Conservation (phyloP, 768 basidiomycete genomes). For the Saitozyma podzolica region DNA sequence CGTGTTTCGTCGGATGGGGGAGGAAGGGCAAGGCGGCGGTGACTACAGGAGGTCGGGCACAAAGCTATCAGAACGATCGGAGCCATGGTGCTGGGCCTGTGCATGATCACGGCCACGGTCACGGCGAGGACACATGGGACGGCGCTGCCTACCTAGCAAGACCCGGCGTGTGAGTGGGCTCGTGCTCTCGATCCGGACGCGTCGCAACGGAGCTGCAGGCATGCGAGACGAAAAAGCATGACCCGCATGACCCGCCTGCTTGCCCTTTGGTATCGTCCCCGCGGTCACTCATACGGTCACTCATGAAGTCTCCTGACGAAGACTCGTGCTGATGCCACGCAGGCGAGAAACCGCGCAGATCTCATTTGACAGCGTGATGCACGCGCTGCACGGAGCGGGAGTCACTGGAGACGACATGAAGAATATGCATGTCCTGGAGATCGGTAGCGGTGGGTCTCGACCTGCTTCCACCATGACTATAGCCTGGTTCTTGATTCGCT, state of each 20-base stretch:
- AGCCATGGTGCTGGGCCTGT: too few species aligned
- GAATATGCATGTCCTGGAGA: conserved; percentile 21
- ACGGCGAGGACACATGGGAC: not conserved
- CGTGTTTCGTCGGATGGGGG: not conserved
- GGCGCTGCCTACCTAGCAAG: not conserved
- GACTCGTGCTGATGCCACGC: not conserved
- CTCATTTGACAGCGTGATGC: conserved; percentile 18
- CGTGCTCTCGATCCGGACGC: not conserved
- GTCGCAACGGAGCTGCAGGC: not conserved
- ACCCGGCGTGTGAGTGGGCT: not conserved
- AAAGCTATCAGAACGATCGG: too few species aligned
- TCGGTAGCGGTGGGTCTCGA: conserved; percentile 33
- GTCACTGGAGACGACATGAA: conserved; percentile 11
- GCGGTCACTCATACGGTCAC: not conserved
- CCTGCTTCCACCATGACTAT: too few species aligned
- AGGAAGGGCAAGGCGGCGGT: not conserved
- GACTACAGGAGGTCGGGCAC: too few species aligned
- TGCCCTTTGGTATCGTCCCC: not conserved
- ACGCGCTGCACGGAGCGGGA: conserved; percentile 18
- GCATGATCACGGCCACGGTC: not conserved
- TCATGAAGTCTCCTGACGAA: too few species aligned
- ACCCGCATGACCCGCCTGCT: too few species aligned
- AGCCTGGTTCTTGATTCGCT: too few species aligned
- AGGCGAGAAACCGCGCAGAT: conserved; percentile 22
- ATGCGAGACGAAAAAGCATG: not conserved